These are phyloP conservation scores for Yamadazyma friedrichii DNA, from an alignment of 1,139 yeast genomes.

Conservation along the genomic window DNA sequence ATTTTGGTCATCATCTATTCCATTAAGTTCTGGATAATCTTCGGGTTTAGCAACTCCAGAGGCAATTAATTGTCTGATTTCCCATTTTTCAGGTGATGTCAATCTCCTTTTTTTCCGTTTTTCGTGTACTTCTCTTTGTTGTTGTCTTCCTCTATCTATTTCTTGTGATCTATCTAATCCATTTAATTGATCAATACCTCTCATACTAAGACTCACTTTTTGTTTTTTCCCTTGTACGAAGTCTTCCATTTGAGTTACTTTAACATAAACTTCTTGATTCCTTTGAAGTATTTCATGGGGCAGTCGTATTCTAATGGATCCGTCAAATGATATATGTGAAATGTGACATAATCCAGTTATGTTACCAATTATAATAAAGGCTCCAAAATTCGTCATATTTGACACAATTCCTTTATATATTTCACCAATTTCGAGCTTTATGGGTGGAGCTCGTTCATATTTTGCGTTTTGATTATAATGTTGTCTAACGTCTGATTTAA, in stretches of 20 bases:
- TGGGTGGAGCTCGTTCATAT: not conserved
- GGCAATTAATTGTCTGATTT: conserved; percentile 75
- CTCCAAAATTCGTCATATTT: conserved; percentile 70
- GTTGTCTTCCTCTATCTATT: conserved; percentile 22
- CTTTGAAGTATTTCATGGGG: conserved; percentile 58
- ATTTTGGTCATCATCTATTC: conserved; percentile 31
- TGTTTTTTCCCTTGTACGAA: conserved; percentile 12
- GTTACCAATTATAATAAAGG: conserved; percentile 51
- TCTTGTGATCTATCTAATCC: conserved; percentile 47
- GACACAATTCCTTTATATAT: conserved; percentile 62
- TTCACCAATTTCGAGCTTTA: conserved; percentile 32
- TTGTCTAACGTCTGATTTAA: conserved; percentile 9
- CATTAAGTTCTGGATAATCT: conserved; percentile 65
- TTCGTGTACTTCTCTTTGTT: conserved; percentile 5
- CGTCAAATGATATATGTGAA: conserved; percentile 57
- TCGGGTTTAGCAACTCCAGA: conserved; percentile 71
- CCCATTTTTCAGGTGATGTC: conserved; percentile 92
- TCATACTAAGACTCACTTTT: conserved; percentile 66
- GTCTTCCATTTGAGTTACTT: conserved; percentile 50
- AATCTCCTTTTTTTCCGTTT: conserved; percentile 40
- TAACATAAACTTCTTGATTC: conserved; percentile 67
- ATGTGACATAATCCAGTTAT: conserved; percentile 70
- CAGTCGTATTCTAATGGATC: conserved; percentile 44
- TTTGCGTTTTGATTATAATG: not conserved
- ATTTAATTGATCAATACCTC: conserved; percentile 67